Evolutionary conservation across 495 filamentous ascomycete species (phyloP).

Genomic region (Neurospora sp.): DNA sequence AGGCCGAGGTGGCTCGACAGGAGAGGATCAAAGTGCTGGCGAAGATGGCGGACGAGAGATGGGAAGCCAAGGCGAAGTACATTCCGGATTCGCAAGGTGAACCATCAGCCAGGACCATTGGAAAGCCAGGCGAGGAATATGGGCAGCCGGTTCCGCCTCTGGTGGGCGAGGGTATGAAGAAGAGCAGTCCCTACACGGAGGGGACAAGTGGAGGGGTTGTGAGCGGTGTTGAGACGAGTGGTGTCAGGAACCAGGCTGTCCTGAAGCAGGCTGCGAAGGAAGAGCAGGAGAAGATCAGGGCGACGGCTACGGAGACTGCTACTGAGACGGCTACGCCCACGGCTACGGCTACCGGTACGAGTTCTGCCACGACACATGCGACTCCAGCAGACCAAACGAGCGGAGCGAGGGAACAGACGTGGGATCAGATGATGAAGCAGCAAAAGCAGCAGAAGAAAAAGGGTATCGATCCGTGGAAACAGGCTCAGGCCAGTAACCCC

Average conservation of each 20-base stretch:
- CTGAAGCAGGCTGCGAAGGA: not conserved
- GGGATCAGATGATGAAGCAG: constrained; percentile 18
- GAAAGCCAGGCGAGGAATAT: not conserved
- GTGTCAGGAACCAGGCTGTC: not conserved
- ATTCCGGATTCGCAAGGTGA: constrained; percentile 11
- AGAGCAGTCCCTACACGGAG: not conserved
- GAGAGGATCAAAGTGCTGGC: constrained; percentile 63
- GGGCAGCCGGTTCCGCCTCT: not conserved
- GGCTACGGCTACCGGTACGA: not conserved
- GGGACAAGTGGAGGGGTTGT: not conserved
- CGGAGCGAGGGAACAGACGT: constrained; percentile 13
- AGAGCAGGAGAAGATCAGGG: not conserved
- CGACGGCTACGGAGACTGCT: not conserved
- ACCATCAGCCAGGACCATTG: constrained; percentile 1
- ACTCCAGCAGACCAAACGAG: not conserved
- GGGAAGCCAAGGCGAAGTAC: constrained; percentile 59
- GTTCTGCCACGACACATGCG: not conserved
- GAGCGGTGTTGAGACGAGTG: not conserved
- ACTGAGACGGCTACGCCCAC: not conserved
- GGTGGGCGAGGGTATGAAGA: not conserved
- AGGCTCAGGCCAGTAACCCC: constrained; percentile 35
- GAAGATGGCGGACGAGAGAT: constrained; percentile 70
- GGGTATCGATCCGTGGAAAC: constrained; percentile 52
- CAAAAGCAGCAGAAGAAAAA: constrained; percentile 14
- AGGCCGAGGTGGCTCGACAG: constrained; percentile 56